Base-by-base conservation (phyloP, 176 grass and related monocot species). In the Oryza brachyantha region DNA sequence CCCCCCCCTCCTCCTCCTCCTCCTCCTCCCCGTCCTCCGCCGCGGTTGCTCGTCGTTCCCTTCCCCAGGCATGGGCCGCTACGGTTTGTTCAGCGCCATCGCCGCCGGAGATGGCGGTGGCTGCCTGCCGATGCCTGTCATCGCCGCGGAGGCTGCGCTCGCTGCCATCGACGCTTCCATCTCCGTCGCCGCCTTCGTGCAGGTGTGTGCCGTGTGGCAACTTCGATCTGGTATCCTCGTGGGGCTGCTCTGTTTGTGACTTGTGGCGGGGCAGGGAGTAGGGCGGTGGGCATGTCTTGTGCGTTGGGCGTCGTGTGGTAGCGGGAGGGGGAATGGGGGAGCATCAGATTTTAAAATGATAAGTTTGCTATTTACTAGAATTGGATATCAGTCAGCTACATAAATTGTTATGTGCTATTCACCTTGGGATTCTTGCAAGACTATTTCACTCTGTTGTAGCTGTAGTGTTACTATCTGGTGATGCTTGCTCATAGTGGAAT, bases 111-210 rank as follows among this genome's bases (percentile, higher is more conserved):
- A 84, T 28, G 69, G 62, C 9, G 25, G 80, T 31, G 90, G 86
- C 43, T 93, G 90, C 86, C 90, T 96, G 66, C 90, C 92, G 62
- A 71, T 74, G 57, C 85, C 90, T 31, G 61, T 93, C 31, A 32
- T 86, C 46, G 81, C 82, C 5, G 84, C 90, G 2, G 84, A 91
- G 54, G 11, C 71, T 26, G 81, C 76, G 36, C 92, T 99, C 11
- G 90, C 92, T 59, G 78, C 76, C 24, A 35, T 96, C 70, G 90
- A 96, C 7, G 86, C 80, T 21, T 57, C 75, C 75, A 83, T 99
- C 81, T 82, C 92, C 2, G 60, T 77, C 48, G 81, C 74, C 8
- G 84, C 92, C 81, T 93, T 93, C 84, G 65, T 99, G 76, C 96
- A 99, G 96, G 96, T 99, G 48, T 19, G 48, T 21, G 46, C 35